Base-by-base conservation (phyloP, 257 asterid species). In the Gentiana dahurica region DNA sequence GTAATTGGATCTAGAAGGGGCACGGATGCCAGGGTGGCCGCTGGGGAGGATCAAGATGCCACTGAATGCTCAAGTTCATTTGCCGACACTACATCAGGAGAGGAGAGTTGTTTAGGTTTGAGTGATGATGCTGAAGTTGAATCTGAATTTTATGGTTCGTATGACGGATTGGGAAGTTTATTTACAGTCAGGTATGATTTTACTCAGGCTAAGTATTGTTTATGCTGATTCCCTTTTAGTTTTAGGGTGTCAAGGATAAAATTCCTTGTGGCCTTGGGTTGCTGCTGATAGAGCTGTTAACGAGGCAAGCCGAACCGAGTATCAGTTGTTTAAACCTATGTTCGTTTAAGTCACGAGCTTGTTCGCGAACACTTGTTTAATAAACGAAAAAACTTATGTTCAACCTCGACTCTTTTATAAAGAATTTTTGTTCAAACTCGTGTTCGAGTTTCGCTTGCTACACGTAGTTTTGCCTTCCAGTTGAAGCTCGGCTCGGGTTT, bases 1-100 rank as follows among this genome's bases (percentile, higher is more conserved):
- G 73, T 81, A 55, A 69, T 65, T 46, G 95, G 73, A 51, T 62
- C 78, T 53, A 75, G 81, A 55, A 71, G 75, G 62, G 72, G 55
- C 61, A 61, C 61, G 43, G 89, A 79, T 59, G 59, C 65, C 63
- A 77, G 54, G 64, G 59, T 78, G 54, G 77, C 68, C 62, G 74
- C 85, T 0, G 83, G 78, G 75, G 89, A 76, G 49, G 94, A 89
- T 69, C 91, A 89, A 0, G 94, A 89, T 54, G 91, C 83, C 56
- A 89, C 97, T 51, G 95, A 89, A 71, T 73, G 85, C 77, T 83
- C 97, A 43, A 89, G 97, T 68, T 89, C 97, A 71, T 89, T 89
- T 62, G 92, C 73, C 32, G 73, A 78, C 76, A 74, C 91, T 39
- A 53, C 65, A 65, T 85, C 95, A 37, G 82, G 77, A 55, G 73